Percentiles rank a stretch among this genome's conserved stretches.
These are phyloP conservation scores for Xylariaceae sp. DNA, from an alignment of 2,329 filamentous ascomycete species.

Conservation along the genomic window DNA sequence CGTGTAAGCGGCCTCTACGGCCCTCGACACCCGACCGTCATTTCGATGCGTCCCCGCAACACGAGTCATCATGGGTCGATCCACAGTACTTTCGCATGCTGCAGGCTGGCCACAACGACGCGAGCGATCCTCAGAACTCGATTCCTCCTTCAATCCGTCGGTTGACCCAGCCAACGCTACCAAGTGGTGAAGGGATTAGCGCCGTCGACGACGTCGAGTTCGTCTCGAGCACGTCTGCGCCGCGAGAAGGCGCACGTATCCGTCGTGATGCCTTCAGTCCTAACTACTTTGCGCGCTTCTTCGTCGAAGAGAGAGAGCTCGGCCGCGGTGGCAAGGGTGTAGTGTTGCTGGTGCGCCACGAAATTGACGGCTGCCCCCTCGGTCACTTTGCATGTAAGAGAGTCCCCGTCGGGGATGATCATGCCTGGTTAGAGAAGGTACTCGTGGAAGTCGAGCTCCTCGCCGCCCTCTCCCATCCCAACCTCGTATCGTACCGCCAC, in stretches of 20 bases:
- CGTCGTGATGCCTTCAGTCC: conserved; percentile 82
- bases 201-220: conserved; percentile 42
- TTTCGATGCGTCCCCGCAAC: conserved; percentile 42
- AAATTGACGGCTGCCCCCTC: conserved; percentile 81
- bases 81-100: conserved; percentile 96
- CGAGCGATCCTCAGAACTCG: conserved; percentile 35
- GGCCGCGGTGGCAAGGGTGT: conserved; percentile 92
- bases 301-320: conserved; percentile 79
- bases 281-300: conserved; percentile 89
- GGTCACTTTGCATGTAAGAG: conserved; percentile 96
- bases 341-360: conserved; percentile 86
- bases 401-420: conserved; percentile 90
- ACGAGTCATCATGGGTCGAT: conserved; percentile 68
- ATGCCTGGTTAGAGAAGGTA: conserved; percentile 91
- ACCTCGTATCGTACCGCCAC: conserved; percentile 92
- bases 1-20: conserved; percentile 71
- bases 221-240: conserved; percentile 48
- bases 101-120: conserved; percentile 46
- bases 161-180: conserved; percentile 43
- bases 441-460: conserved; percentile 89
- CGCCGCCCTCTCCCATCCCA: conserved; percentile 86
- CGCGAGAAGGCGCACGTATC: conserved; percentile 62
- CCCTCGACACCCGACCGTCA: conserved; percentile 44
- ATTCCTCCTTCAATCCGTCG: conserved; percentile 51
- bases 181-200: conserved; percentile 23